phyloP scores from a whole-genome alignment of 1,284 basidiomycete species.

The Quambalaria eucalypti region DNA sequence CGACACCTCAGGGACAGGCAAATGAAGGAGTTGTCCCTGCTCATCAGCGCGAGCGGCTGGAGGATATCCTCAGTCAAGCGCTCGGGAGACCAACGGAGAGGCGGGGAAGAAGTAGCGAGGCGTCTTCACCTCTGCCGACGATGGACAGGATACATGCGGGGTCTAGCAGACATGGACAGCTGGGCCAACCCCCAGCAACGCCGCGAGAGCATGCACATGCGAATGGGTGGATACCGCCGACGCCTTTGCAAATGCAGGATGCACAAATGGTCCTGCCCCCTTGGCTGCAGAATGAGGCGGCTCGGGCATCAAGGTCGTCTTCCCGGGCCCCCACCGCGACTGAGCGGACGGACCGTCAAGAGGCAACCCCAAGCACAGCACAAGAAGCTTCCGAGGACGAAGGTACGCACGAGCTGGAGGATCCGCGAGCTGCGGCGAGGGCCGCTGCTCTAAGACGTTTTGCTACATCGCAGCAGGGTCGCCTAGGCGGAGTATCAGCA shows the following conservation, averaged over 20 bases:
- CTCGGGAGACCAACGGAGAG: not conserved
- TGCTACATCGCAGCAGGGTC: not conserved
- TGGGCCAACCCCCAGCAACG: slow-evolving; percentile 16
- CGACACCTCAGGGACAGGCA: not conserved
- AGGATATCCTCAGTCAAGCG: not conserved
- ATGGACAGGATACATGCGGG: not conserved
- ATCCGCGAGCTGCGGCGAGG: not conserved
- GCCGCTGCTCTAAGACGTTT: slow-evolving; percentile 3
- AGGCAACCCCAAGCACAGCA: not conserved
- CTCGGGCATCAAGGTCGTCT: not conserved
- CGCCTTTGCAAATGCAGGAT: not conserved
- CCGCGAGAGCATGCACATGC: slow-evolving; percentile 6
- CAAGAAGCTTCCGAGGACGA: not conserved
- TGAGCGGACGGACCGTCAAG: not conserved
- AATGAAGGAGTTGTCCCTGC: no score
- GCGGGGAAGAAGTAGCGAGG: not conserved
- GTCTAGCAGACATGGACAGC: not conserved
- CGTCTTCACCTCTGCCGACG: not conserved
- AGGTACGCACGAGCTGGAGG: not conserved
- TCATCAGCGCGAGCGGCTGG: not conserved
- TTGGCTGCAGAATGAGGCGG: not conserved
- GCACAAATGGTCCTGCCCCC: not conserved
- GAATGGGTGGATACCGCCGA: not conserved
- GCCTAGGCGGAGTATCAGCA: no score
- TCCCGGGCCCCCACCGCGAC: not conserved